These are phyloP conservation scores for Suhomyces bolitotheri DNA, from an alignment of 1,139 yeast genomes.

Conservation along the genomic window DNA sequence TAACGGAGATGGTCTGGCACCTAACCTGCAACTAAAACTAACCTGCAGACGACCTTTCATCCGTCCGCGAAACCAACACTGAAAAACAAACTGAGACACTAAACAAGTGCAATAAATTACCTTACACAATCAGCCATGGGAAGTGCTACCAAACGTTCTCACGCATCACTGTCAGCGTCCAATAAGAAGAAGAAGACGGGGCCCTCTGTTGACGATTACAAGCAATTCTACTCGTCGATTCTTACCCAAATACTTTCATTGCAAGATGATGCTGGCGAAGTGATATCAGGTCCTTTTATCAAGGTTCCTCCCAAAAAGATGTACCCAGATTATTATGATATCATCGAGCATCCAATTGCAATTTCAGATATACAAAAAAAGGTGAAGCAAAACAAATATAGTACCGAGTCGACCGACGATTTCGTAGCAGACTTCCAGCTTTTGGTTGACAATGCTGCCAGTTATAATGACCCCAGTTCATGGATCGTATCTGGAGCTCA, in stretches of 20 bases:
- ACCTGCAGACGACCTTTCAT: no score
- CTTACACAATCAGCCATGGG: slow-evolving; percentile 9
- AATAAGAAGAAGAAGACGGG: slow-evolving; percentile 18
- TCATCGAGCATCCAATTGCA: slow-evolving; percentile 66
- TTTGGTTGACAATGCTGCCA: slow-evolving; percentile 58
- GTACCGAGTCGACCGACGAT: slow-evolving; percentile 29
- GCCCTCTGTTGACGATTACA: slow-evolving; percentile 24
- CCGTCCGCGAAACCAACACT: no score
- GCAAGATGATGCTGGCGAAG: slow-evolving; percentile 33
- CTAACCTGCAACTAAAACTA: neutral
- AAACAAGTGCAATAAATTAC: slow-evolving; percentile 1
- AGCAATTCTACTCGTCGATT: slow-evolving; percentile 30
- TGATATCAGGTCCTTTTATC: slow-evolving; percentile 55
- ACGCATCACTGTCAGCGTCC: slow-evolving; percentile 8
- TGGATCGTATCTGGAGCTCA: slow-evolving; percentile 61
- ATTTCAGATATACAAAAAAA: slow-evolving; percentile 61
- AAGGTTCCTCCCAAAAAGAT: slow-evolving; percentile 71
- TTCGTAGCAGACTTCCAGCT: slow-evolving; percentile 57
- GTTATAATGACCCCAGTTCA: slow-evolving; percentile 62
- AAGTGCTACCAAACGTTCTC: slow-evolving; percentile 14
- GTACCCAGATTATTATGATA: slow-evolving; percentile 80
- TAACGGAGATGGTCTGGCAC: no score
- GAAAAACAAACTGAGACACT: no score
- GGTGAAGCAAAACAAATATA: slow-evolving; percentile 36
- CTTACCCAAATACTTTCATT: slow-evolving; percentile 28